phyloP scores from a whole-genome alignment of 148 eudicot genomes.

The Chenopodium berlandieri region DNA sequence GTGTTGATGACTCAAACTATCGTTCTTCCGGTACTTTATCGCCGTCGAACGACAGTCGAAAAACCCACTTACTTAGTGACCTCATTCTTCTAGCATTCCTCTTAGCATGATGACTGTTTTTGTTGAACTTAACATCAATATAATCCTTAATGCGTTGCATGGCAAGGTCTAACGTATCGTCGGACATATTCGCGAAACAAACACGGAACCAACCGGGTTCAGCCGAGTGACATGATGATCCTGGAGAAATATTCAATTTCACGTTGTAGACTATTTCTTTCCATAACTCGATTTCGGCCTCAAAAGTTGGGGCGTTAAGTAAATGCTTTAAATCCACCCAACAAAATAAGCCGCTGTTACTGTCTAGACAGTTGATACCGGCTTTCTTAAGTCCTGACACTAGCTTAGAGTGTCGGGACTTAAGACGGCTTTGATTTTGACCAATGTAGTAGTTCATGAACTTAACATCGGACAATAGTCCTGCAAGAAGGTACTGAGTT shows the following conservation, averaged over 20 bases:
- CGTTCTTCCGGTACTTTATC: conserved; percentile 39
- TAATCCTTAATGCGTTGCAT: conserved; percentile 52
- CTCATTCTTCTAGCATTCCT: conserved; percentile 39
- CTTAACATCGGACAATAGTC: conserved; percentile 52
- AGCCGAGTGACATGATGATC: conserved; percentile 69
- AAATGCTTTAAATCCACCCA: conserved; percentile 79
- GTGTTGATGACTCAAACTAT: not conserved
- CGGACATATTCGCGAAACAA: conserved; percentile 70
- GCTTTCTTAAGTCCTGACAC: conserved; percentile 44
- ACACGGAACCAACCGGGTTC: conserved; percentile 88
- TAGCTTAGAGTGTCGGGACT: conserved; percentile 36
- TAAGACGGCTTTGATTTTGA: conserved; percentile 44
- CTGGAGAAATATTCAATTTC: conserved; percentile 66
- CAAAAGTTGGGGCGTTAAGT: conserved; percentile 45
- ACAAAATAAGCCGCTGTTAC: conserved; percentile 64
- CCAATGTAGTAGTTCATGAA: conserved; percentile 43
- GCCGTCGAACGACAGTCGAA: conserved; percentile 58
- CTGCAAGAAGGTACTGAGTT: conserved; percentile 64
- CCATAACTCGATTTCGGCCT: conserved; percentile 72
- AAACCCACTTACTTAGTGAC: conserved; percentile 72
- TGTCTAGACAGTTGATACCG: conserved; percentile 52
- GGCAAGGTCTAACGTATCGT: conserved; percentile 47
- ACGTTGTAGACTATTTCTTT: conserved; percentile 57
- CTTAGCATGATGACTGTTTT: conserved; percentile 21
- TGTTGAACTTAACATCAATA: conserved; percentile 27